phyloP scores from a whole-genome alignment of 371 early-diverging fungal species.

The Haplosporangium sp. region DNA sequence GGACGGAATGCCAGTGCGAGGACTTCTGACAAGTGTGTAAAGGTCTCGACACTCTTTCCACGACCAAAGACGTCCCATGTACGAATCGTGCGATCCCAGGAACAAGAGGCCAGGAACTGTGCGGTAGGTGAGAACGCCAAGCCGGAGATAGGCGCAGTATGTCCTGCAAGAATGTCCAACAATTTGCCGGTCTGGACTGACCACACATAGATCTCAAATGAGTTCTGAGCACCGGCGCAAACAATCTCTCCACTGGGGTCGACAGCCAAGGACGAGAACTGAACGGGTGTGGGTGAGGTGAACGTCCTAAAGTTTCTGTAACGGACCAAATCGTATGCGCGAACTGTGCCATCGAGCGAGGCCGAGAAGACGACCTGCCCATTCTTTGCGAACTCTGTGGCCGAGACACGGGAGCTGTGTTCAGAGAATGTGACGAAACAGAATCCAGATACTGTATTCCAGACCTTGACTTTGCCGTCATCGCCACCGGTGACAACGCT shows the following conservation, averaged over 20 bases:
- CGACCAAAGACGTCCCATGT: constrained; percentile 96
- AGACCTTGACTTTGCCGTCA: constrained; percentile 97
- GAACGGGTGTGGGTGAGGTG: constrained; percentile 95
- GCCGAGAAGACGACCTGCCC: constrained; percentile 95
- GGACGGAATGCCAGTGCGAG: constrained; percentile 91
- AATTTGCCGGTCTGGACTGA: constrained; percentile 97
- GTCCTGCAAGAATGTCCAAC: constrained; percentile 94
- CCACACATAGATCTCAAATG: constrained; percentile 98
- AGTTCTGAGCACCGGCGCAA: constrained; percentile 94
- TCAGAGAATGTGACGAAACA: constrained; percentile 98
- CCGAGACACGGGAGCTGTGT: constrained; percentile 85
- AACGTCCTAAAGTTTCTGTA: constrained; percentile 98
- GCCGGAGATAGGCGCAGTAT: constrained; percentile 90
- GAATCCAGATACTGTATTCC: constrained; percentile 95
- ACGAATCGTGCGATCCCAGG: constrained; percentile 95
- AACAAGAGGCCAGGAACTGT: constrained; percentile 81
- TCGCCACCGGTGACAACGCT: constrained; percentile 95
- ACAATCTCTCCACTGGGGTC: constrained; percentile 97
- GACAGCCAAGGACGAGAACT: constrained; percentile 92
- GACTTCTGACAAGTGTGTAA: constrained; percentile 88
- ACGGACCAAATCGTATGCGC: constrained; percentile 96
- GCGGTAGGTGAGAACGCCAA: constrained; percentile 89
- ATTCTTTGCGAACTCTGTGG: constrained; percentile 91
- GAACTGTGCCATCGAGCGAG: constrained; percentile 96
- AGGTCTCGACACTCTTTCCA: constrained; percentile 79